These are phyloP conservation scores for Cercis canadensis DNA, from an alignment of 306 rosid species.

Conservation along the genomic window DNA sequence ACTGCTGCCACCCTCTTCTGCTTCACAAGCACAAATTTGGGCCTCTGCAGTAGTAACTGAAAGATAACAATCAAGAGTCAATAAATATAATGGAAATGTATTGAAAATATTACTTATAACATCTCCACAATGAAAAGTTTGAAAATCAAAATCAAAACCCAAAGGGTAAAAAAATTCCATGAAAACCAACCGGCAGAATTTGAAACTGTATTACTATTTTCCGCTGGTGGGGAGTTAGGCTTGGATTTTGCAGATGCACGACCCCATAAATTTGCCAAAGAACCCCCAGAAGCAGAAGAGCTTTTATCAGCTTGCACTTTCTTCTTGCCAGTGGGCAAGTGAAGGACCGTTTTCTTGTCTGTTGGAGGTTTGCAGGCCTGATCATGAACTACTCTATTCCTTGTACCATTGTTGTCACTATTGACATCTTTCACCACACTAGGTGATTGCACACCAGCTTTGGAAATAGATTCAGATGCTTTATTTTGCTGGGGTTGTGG, in stretches of 20 bases:
- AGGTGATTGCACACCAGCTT: constrained; percentile 48
- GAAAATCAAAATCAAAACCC: constrained; percentile 27
- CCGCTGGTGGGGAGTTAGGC: constrained; percentile 49
- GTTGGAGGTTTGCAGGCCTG: constrained; percentile 57
- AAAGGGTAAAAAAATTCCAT: constrained; percentile 33
- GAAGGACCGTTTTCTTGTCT: constrained; percentile 56
- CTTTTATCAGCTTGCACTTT: constrained; percentile 67
- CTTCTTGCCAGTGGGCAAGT: constrained; percentile 67
- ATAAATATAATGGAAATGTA: constrained; percentile 17
- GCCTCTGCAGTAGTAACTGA: constrained; percentile 62
- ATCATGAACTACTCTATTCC: constrained; percentile 47
- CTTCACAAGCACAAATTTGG: constrained; percentile 67
- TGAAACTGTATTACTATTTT: constrained; percentile 44
- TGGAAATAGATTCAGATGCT: constrained; percentile 46
- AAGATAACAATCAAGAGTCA: constrained; percentile 17
- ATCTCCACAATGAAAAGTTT: constrained; percentile 29
- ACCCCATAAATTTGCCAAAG: constrained; percentile 79
- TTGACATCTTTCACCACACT: constrained; percentile 64
- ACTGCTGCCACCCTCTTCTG: constrained; percentile 54
- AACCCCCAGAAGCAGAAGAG: constrained; percentile 69
- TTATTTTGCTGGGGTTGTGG: constrained; percentile 48
- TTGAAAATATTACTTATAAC: not conserved
- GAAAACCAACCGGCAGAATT: constrained; percentile 63
- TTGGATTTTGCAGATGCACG: constrained; percentile 79
- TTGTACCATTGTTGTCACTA: constrained; percentile 58